These are phyloP conservation scores for Cutaneotrichosporon sp. DNA, from an alignment of 1,284 basidiomycete genomes.

Conservation along the genomic window DNA sequence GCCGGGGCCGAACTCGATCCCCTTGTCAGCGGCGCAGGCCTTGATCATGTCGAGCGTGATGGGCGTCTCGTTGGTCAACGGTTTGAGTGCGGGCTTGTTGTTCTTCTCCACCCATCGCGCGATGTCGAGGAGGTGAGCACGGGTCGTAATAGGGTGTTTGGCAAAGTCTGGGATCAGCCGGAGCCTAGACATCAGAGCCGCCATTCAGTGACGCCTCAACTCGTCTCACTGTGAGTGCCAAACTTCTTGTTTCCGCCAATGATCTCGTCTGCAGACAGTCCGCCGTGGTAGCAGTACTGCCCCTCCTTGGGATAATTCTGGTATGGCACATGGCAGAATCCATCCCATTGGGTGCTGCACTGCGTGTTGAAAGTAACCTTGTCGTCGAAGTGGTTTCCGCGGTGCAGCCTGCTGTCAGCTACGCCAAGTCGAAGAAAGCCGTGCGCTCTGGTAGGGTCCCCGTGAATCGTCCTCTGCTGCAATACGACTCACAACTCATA, in stretches of 20 bases:
- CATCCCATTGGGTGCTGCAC: slow-evolving; percentile 48
- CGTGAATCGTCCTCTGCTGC: no score
- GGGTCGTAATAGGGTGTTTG: slow-evolving; percentile 15
- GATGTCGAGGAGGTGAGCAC: slow-evolving; percentile 19
- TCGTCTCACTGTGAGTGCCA: slow-evolving; percentile 15
- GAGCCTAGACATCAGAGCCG: no score
- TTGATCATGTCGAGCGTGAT: slow-evolving; percentile 28
- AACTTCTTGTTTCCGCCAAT: background rate
- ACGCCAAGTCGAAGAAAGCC: background rate
- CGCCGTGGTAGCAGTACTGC: slow-evolving; percentile 13
- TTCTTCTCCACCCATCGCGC: slow-evolving; percentile 32
- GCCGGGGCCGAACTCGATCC: slow-evolving; percentile 33
- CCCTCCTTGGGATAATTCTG: slow-evolving; percentile 17
- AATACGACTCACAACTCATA: slow-evolving; percentile 27
- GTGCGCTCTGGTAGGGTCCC: no score
- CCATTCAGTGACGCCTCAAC: no score
- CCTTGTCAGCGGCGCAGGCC: slow-evolving; percentile 26
- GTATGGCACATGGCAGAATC: slow-evolving; percentile 42
- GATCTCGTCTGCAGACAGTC: slow-evolving; percentile 10
- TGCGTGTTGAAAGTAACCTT: slow-evolving; percentile 46
- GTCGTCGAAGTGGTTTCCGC: slow-evolving; percentile 33
- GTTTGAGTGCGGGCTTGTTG: slow-evolving; percentile 36
- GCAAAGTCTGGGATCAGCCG: slow-evolving; percentile 14
- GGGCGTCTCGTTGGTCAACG: slow-evolving; percentile 28
- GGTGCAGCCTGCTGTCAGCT: slow-evolving; percentile 13